Conservation (phyloP, 108 stramenopile species). For the Discostella pseudostelligera region DNA sequence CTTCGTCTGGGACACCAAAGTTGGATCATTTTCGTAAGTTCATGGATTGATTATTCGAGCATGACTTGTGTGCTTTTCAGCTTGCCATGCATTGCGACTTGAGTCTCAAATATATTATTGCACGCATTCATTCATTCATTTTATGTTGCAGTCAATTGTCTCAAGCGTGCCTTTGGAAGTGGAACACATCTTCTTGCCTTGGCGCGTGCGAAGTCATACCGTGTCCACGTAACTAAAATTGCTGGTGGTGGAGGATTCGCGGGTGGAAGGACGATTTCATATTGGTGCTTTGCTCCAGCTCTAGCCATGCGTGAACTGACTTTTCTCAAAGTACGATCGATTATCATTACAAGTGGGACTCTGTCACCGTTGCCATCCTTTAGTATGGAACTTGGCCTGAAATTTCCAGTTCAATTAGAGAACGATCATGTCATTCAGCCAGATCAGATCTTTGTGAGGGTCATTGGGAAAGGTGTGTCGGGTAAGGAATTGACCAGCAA, state of each 20-base stretch:
- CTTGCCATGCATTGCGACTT: background rate
- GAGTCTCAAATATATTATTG: no score
- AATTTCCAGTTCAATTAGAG: conserved; percentile 88
- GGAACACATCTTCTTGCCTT: conserved; percentile 61
- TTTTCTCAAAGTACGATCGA: conserved; percentile 76
- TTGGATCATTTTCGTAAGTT: conserved; percentile 64
- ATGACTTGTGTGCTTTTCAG: no score
- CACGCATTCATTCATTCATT: no score
- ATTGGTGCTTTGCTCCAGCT: conserved; percentile 98
- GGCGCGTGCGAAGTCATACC: conserved; percentile 80
- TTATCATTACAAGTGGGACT: conserved; percentile 95
- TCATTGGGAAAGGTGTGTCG: conserved; percentile 82
- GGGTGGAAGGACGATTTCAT: conserved; percentile 80
- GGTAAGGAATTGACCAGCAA: conserved; percentile 79
- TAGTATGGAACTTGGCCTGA: conserved; percentile 85
- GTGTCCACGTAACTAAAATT: conserved; percentile 63
- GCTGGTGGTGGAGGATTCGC: conserved; percentile 48
- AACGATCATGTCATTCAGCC: conserved; percentile 93
- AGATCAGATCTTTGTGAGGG: conserved; percentile 84
- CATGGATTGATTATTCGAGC: background rate
- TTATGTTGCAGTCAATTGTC: conserved; percentile 50
- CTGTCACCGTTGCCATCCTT: conserved; percentile 92
- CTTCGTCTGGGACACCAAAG: conserved; percentile 59
- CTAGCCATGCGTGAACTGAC: conserved; percentile 92
- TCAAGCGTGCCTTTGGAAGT: conserved; percentile 81